These are phyloP conservation scores for Plasmodium vinckei DNA, from an alignment of 169 alveolate species.

Conservation along the genomic window DNA sequence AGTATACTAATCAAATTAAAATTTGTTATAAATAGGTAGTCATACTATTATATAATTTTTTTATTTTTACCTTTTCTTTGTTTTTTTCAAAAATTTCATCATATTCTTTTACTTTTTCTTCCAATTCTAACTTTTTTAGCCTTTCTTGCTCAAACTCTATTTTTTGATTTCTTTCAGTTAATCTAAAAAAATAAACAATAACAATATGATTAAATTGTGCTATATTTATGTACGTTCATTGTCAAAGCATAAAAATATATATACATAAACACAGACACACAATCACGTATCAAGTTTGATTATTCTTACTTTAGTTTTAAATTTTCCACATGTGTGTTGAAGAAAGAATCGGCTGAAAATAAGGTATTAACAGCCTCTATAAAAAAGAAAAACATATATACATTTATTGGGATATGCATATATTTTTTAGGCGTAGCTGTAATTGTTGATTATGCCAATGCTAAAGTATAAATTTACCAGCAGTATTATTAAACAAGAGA, in stretches of 20 bases:
- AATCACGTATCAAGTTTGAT: too few species aligned
- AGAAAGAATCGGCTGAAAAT: conserved; percentile 67
- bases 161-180: conserved; percentile 65
- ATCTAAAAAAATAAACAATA: conserved; percentile 5
- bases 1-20: background rate
- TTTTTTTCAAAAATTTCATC: conserved; percentile 57
- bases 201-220: background rate
- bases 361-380: conserved; percentile 61
- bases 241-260: too few species aligned
- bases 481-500: conserved; percentile 54
- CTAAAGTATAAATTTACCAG: conserved; percentile 15
- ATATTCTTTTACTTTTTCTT: conserved; percentile 58
- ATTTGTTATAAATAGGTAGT: too few species aligned
- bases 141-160: conserved; percentile 61
- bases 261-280: too few species aligned
- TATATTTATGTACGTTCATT: background rate
- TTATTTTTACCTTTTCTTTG: conserved; percentile 40
- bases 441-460: too few species aligned
- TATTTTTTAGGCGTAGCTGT: background rate
- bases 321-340: conserved; percentile 59
- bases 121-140: conserved; percentile 54
- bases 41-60: background rate
- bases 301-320: conserved; percentile 56
- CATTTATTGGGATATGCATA: background rate
- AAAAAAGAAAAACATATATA: background rate